Percentiles rank a stretch among this genome's conserved stretches.
These are phyloP conservation scores for Metschnikowia anglica DNA, from an alignment of 805 yeast genomes.

Conservation along the genomic window DNA sequence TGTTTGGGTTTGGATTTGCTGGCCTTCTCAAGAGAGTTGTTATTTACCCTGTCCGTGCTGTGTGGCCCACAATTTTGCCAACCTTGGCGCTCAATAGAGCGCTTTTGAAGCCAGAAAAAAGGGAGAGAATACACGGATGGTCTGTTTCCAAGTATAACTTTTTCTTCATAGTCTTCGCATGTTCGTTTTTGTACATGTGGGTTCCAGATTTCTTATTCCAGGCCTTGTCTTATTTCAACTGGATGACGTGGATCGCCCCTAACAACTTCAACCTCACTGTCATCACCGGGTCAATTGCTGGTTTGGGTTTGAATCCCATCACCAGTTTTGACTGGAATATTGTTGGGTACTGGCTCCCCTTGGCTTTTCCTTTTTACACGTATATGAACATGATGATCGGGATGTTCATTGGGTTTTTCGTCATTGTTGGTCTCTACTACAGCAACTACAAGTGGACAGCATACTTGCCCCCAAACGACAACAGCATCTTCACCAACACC, in stretches of 20 bases:
- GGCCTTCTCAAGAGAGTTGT: slow-evolving; percentile 34
- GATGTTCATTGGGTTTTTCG: slow-evolving; percentile 23
- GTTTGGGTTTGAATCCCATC: slow-evolving; percentile 34
- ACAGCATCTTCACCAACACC: slow-evolving; percentile 26
- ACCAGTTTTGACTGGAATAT: slow-evolving; percentile 36
- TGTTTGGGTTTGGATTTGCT: slow-evolving; percentile 33
- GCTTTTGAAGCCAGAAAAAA: slow-evolving; percentile 29
- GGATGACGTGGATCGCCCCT: slow-evolving; percentile 34
- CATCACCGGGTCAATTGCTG: slow-evolving; percentile 27
- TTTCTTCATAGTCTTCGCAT: slow-evolving; percentile 16
- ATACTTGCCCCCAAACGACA: slow-evolving; percentile 28
- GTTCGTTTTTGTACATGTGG: slow-evolving; percentile 32
- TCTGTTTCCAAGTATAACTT: slow-evolving; percentile 27
- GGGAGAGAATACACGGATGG: slow-evolving; percentile 35
- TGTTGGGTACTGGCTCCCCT: slow-evolving; percentile 24
- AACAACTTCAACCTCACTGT: slow-evolving; percentile 25
- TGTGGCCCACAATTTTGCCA: slow-evolving; percentile 50
- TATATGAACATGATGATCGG: slow-evolving; percentile 28
- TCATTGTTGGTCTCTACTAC: slow-evolving; percentile 29
- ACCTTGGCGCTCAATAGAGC: slow-evolving; percentile 44
- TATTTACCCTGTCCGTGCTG: slow-evolving; percentile 49
- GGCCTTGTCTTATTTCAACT: slow-evolving; percentile 29
- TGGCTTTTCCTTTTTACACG: slow-evolving; percentile 35
- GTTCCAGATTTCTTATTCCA: slow-evolving; percentile 28
- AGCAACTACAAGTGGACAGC: slow-evolving; percentile 31